These are phyloP conservation scores for Globisporangium heterothallicum DNA, from an alignment of 352 stramenopile species.

Conservation along the genomic window DNA sequence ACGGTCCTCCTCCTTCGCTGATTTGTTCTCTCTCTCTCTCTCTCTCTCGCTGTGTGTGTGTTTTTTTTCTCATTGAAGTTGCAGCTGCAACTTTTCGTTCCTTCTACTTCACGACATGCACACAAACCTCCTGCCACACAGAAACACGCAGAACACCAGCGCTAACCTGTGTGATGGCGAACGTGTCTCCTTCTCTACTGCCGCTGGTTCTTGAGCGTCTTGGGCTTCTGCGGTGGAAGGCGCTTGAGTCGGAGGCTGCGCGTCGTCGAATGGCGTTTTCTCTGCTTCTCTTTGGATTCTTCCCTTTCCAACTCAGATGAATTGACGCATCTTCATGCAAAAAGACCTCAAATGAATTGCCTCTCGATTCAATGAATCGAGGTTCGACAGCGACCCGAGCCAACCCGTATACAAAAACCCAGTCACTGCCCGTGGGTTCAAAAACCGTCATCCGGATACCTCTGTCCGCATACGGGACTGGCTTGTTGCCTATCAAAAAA, in stretches of 20 bases:
- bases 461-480: slow-evolving; percentile 12
- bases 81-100: background rate
- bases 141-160: background rate
- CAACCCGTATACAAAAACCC: slow-evolving; percentile 10
- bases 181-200: background rate
- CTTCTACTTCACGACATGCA: background rate
- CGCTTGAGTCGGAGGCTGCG: background rate
- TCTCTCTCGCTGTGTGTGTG: background rate
- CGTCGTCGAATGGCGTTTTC: slow-evolving; percentile 11
- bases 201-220: background rate
- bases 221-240: background rate
- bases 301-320: slow-evolving; percentile 3
- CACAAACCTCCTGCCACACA: background rate
- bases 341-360: slow-evolving; percentile 10
- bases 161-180: background rate
- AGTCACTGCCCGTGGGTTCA: slow-evolving; percentile 4
- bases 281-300: slow-evolving; percentile 2
- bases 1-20: too few species aligned
- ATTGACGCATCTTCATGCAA: background rate
- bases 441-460: slow-evolving; percentile 11
- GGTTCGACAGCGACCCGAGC: background rate
- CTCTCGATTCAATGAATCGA: slow-evolving; percentile 11
- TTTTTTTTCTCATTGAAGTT: slow-evolving; percentile 10
- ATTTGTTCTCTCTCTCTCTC: too few species aligned
- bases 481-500: slow-evolving; percentile 15